Evolutionary conservation across 2,329 filamentous ascomycete genomes (phyloP).

Genomic region (Sporothrix dimorphospora): DNA sequence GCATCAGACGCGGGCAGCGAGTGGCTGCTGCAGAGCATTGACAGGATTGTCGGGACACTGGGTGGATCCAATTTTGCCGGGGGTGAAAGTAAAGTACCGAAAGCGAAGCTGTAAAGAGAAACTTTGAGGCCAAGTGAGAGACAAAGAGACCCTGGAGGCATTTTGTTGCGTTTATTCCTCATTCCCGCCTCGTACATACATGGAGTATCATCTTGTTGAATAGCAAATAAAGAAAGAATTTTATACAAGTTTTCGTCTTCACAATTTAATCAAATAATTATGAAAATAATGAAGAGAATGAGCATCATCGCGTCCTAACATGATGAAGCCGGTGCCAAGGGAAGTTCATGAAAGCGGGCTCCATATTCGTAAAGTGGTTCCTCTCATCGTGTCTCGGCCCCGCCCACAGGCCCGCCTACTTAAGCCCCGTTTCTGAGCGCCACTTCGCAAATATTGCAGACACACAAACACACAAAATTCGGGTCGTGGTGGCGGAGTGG

Average conservation of each 20-base stretch:
- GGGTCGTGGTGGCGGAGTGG: constrained; percentile 24
- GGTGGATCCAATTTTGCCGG: constrained; percentile 37
- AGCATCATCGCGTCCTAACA: not conserved
- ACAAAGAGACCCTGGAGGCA: not conserved
- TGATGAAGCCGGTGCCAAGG: not conserved
- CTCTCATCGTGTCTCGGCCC: not conserved
- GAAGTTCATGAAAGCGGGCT: not conserved
- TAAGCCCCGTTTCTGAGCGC: constrained; percentile 1
- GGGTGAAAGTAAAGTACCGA: not conserved
- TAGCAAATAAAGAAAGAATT: not conserved
- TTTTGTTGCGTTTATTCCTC: not conserved
- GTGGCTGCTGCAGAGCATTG: constrained; percentile 65
- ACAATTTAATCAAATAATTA: too few relatives aligned
- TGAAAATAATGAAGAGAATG: too few relatives aligned
- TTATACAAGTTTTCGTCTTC: too few relatives aligned
- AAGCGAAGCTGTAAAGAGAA: constrained; percentile 30
- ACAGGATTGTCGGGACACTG: constrained; percentile 57
- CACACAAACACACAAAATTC: not conserved
- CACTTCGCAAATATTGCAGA: not conserved
- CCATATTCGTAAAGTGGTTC: not conserved
- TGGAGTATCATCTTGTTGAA: not conserved
- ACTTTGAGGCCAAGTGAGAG: too few relatives aligned
- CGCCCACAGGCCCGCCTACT: not conserved
- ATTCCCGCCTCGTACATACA: not conserved
- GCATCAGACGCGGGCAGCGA: constrained; percentile 66